Base-by-base conservation (phyloP, 2,329 filamentous ascomycete species). In the Claviceps sp. region DNA sequence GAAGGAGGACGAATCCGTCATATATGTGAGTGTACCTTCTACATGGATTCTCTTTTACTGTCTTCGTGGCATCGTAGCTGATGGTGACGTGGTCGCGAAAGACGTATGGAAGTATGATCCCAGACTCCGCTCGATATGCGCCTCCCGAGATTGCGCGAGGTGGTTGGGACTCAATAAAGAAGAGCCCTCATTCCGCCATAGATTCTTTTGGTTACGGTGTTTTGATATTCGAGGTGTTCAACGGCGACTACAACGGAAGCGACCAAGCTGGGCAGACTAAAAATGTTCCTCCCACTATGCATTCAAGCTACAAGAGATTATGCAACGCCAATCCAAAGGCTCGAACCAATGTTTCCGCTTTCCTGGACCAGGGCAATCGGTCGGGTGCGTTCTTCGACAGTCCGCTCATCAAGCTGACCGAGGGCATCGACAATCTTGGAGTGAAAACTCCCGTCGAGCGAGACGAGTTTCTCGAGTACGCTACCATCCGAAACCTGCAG, bases 81-180 rank as follows among this genome's bases (percentile, higher is more conserved):
- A 56, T 53, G 47, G 55, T 53, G 40, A 57, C 22, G 13, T 18
- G 34, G 34, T 13, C 11, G 20, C 4, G 5, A 22, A 49, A 93
- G 82, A 93, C 81, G 49, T 94, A 90, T 63, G 91, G 90, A 55
- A 89, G 87, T 60, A 71, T 95, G 16, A 79, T 95, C 5, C 91
- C 91, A 4, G 90, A 96, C 62, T 84, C 88, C 41, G 82, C 77
- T 48, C 78, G 86, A 59, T 97, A 95, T 67, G 83, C 86, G 22
- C 84, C 93, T 0, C 93, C 93, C 2, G 93, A 98, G 65, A 73
- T 97, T 24, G 81, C 82, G 2, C 88, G 85, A 59, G 79, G 80
- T 9, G 90, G 93, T n/a, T 98, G 93, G 93, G 88, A 94, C 57
- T 76, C 78, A 3, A 86, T 97, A 60, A 95, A 94, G 68, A 82